Conservation (phyloP, 257 asterid genomes). For the Primulina eburnea region DNA sequence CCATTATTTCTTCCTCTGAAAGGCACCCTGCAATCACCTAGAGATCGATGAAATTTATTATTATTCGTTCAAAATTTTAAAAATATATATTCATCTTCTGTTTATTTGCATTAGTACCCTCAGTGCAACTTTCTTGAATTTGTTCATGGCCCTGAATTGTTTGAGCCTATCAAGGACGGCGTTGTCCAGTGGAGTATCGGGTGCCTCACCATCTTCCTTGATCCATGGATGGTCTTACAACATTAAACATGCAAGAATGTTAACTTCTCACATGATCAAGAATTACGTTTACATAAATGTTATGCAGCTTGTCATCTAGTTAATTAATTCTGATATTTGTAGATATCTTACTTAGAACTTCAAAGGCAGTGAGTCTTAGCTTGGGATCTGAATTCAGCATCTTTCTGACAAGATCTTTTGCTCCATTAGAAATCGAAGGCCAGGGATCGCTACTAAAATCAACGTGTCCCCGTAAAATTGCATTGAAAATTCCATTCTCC, state of each 20-base stretch:
- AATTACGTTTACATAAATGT: no score
- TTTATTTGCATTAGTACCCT: slow-evolving; percentile 30
- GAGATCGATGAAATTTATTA: neutral
- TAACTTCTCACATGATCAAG: neutral
- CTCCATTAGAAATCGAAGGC: slow-evolving; percentile 60
- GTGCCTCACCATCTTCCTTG: slow-evolving; percentile 76
- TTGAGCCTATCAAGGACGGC: slow-evolving; percentile 56
- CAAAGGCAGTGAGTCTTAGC: slow-evolving; percentile 50
- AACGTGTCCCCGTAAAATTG: slow-evolving; percentile 48
- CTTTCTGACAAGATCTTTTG: slow-evolving; percentile 57
- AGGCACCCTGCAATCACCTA: slow-evolving; percentile 64
- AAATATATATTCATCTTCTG: neutral
- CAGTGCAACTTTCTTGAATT: slow-evolving; percentile 66
- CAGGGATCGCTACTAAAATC: slow-evolving; percentile 59
- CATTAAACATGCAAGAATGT: neutral
- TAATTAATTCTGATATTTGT: neutral
- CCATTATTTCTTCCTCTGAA: slow-evolving; percentile 67
- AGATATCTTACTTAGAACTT: slow-evolving; percentile 46
- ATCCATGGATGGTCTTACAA: slow-evolving; percentile 64
- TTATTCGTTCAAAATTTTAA: slow-evolving; percentile 10
- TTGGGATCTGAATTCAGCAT: slow-evolving; percentile 60
- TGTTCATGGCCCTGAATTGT: slow-evolving; percentile 60
- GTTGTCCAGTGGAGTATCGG: slow-evolving; percentile 57
- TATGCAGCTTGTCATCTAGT: neutral
- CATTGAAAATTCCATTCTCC: slow-evolving; percentile 59